These are phyloP conservation scores for Globomyces sp. DNA, from an alignment of 371 early-diverging fungal genomes.

Conservation along the genomic window DNA sequence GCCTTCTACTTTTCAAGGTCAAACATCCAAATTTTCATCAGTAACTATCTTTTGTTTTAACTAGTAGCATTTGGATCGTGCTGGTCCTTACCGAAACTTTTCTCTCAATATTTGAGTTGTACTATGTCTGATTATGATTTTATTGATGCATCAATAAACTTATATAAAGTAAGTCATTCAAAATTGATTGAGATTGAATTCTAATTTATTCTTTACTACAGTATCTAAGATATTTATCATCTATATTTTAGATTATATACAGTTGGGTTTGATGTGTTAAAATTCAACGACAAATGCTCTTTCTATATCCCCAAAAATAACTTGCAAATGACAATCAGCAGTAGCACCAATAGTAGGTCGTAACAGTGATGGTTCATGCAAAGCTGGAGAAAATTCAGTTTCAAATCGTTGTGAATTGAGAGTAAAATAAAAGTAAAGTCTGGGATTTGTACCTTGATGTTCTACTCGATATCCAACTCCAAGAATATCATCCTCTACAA, in stretches of 20 bases:
- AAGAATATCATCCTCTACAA: not conserved
- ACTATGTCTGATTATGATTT: not conserved
- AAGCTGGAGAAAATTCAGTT: not conserved
- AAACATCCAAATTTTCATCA: slow-evolving; percentile 39
- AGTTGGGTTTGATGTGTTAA: too few relatives aligned
- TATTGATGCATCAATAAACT: not conserved
- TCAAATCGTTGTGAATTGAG: not conserved
- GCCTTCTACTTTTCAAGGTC: slow-evolving; percentile 42
- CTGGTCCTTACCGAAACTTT: slow-evolving; percentile 43
- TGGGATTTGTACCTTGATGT: not conserved
- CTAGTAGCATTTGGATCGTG: slow-evolving; percentile 36
- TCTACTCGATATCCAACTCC: slow-evolving; percentile 11
- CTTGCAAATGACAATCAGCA: not conserved
- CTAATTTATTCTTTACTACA: not conserved
- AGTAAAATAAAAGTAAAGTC: not conserved
- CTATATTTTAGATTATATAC: not conserved
- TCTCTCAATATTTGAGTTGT: slow-evolving; percentile 29
- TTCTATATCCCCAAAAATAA: not conserved
- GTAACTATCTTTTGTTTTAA: slow-evolving; percentile 20
- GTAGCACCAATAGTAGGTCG: slow-evolving; percentile 1
- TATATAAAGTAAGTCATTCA: not conserved
- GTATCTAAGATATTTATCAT: not conserved
- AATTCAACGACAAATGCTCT: not conserved
- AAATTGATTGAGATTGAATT: not conserved
- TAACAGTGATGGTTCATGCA: not conserved